phyloP scores from a whole-genome alignment of 139 green algal genomes.

The Bryopsis sp. region DNA sequence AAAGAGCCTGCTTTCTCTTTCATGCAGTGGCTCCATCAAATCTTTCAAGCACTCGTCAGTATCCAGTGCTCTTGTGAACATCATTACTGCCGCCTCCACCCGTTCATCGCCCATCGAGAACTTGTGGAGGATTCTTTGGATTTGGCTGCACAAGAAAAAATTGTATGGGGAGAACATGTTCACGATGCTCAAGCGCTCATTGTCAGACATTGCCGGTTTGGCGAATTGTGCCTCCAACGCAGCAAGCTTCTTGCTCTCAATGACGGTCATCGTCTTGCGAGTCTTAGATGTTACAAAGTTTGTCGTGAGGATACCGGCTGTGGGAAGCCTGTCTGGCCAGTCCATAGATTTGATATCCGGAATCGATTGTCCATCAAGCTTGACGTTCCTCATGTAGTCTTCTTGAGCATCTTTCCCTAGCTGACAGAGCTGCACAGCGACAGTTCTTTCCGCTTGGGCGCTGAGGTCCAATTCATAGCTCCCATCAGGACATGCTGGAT shows the following conservation, averaged over 20 bases:
- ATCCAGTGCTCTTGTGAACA: constrained; percentile 42
- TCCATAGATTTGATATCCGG: constrained; percentile 23
- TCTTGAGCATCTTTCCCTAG: constrained; percentile 23
- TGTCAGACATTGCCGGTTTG: constrained; percentile 31
- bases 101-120: constrained; percentile 46
- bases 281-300: constrained; percentile 8
- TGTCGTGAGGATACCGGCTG: neutral
- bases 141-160: constrained; percentile 40
- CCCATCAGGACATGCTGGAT: constrained; percentile 54
- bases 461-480: constrained; percentile 41
- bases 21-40: constrained; percentile 20
- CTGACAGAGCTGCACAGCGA: constrained; percentile 43
- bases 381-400: constrained; percentile 44
- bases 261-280: constrained; percentile 4
- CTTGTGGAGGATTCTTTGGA: constrained; percentile 27
- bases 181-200: constrained; percentile 48
- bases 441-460: constrained; percentile 30
- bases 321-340: constrained; percentile 35
- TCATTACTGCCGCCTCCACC: constrained; percentile 34
- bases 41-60: constrained; percentile 23
- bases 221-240: constrained; percentile 37
- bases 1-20: constrained; percentile 21
- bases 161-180: constrained; percentile 44
- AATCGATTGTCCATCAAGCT: constrained; percentile 28
- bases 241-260: constrained; percentile 26